Percentiles rank a stretch among this genome's conserved stretches.
Evolutionary conservation across 208 protist species (phyloP).

Genomic region (Vickermania spadyakhi): DNA sequence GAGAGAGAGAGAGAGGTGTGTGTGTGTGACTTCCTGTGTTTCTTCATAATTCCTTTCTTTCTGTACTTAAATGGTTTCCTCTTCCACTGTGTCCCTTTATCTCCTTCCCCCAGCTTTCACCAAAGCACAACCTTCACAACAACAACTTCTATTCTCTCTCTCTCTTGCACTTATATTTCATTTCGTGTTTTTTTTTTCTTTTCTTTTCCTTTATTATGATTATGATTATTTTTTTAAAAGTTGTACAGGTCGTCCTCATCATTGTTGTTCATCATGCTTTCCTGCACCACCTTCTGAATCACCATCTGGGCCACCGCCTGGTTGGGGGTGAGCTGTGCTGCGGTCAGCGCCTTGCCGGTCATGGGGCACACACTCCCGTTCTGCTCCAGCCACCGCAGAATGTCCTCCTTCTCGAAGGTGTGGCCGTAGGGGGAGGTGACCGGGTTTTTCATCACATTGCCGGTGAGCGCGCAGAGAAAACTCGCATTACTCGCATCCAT

Average conservation of each 20-base stretch:
- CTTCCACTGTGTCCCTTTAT: too few relatives aligned
- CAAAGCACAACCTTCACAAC: too few relatives aligned
- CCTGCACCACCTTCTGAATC: constrained; percentile 68
- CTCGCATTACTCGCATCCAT: constrained; percentile 37
- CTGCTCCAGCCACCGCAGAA: constrained; percentile 78
- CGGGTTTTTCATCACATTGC: constrained; percentile 87
- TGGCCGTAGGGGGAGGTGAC: constrained; percentile 86
- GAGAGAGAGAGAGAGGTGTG: too few relatives aligned
- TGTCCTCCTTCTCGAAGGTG: constrained; percentile 80
- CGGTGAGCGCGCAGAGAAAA: constrained; percentile 79
- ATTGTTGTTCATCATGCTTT: constrained; percentile 68
- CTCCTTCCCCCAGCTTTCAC: too few relatives aligned
- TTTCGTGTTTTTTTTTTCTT: constrained; percentile 6
- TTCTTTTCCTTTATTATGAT: neutral
- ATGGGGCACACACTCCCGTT: constrained; percentile 88
- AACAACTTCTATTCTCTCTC: too few relatives aligned
- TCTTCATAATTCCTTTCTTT: too few relatives aligned
- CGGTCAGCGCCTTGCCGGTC: constrained; percentile 70
- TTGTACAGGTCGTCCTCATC: constrained; percentile 84
- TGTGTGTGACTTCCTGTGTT: too few relatives aligned
- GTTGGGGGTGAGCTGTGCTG: constrained; percentile 56
- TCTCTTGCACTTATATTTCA: neutral
- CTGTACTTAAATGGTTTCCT: too few relatives aligned
- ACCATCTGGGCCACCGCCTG: constrained; percentile 51
- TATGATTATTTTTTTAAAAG: constrained; percentile 55